Conservation (phyloP, 345 rosid genomes). For the Chamaenerion angustifolium region DNA sequence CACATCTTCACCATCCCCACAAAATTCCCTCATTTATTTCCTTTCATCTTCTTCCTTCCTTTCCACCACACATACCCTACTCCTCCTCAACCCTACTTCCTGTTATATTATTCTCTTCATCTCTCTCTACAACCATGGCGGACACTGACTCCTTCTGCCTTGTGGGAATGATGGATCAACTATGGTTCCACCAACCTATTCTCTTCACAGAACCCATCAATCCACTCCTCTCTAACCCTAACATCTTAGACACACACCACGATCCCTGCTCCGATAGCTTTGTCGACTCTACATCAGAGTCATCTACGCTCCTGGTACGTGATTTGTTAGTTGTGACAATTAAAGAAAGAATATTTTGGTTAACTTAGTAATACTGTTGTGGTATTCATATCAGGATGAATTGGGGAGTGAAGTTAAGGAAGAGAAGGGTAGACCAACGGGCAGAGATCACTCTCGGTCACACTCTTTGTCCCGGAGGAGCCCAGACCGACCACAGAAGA, state of each 20-base stretch:
- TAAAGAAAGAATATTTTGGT: too few species aligned
- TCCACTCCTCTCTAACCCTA: slow-evolving; percentile 4
- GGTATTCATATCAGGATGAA: slow-evolving; percentile 11
- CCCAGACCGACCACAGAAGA: slow-evolving; percentile 9
- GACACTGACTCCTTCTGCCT: slow-evolving; percentile 15
- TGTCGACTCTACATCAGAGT: too few species aligned
- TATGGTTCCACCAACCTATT: slow-evolving; percentile 43
- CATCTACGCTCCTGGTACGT: too few species aligned
- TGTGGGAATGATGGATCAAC: slow-evolving; percentile 39
- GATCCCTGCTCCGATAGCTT: too few species aligned
- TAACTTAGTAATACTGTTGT: background rate
- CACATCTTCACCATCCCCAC: too few species aligned
- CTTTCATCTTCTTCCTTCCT: too few species aligned
- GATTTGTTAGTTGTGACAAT: too few species aligned
- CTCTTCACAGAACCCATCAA: slow-evolving; percentile 18
- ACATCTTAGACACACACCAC: slow-evolving; percentile 6
- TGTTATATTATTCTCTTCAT: background rate
- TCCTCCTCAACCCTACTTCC: too few species aligned
- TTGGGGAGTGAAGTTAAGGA: slow-evolving; percentile 2
- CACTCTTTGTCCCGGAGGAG: slow-evolving; percentile 23
- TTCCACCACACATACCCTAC: too few species aligned
- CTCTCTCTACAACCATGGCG: slow-evolving; percentile 15
- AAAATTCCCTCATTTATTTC: too few species aligned
- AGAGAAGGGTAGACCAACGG: slow-evolving; percentile 21
- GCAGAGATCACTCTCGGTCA: slow-evolving; percentile 18